Percentiles rank a stretch among this genome's conserved stretches.
Conservation (phyloP, 2,329 filamentous ascomycete genomes). For the Trichoderma endophyticum region DNA sequence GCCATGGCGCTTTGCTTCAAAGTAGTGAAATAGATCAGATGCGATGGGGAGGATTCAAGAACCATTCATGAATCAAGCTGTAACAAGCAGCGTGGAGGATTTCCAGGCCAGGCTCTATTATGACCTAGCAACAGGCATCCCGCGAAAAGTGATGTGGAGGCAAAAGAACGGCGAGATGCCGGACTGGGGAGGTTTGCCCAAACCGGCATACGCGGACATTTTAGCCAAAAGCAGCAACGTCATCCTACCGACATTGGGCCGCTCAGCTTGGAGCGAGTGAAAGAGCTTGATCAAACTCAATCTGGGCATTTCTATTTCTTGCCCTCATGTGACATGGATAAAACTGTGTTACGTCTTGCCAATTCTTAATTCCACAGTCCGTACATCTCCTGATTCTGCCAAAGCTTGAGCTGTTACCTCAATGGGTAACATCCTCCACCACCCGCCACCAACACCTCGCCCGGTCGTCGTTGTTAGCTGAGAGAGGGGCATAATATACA, state of each 20-base stretch:
- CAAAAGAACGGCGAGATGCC: background rate
- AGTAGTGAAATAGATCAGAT: too few relatives aligned
- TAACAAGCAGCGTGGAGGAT: background rate
- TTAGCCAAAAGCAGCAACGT: slow-evolving; percentile 12
- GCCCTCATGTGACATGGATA: background rate
- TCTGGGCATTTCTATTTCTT: background rate
- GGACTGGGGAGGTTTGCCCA: background rate
- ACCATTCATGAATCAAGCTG: background rate
- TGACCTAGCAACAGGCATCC: background rate
- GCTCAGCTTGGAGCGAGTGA: background rate
- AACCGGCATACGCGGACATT: background rate
- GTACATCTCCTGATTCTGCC: background rate
- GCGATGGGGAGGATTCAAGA: too few relatives aligned
- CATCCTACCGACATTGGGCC: slow-evolving; percentile 6
- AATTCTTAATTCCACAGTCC: background rate
- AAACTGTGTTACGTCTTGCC: background rate
- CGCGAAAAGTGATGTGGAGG: background rate
- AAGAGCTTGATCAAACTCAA: background rate
- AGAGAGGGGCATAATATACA: background rate
- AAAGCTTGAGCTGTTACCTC: background rate
- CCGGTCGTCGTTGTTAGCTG: background rate
- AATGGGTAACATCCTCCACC: slow-evolving; percentile 11
- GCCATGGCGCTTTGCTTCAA: background rate
- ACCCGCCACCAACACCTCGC: background rate
- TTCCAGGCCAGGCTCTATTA: background rate